phyloP scores from a whole-genome alignment of 345 rosid genomes.

The Zanthoxylum bungeanum region DNA sequence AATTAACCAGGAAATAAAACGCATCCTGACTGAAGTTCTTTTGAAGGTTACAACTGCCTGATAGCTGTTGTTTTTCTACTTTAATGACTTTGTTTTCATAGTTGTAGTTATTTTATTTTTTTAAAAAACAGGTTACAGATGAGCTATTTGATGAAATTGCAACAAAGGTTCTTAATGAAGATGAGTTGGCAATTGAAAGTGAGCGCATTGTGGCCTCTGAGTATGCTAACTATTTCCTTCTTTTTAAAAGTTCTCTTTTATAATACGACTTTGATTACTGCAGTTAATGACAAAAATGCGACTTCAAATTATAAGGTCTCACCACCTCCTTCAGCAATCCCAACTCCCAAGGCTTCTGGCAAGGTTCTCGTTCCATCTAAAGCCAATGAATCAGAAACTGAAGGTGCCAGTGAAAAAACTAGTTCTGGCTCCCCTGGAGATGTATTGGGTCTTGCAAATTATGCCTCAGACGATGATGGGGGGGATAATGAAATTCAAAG shows the following conservation, averaged over 20 bases:
- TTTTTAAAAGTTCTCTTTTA: background rate
- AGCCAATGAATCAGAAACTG: slow-evolving; percentile 34
- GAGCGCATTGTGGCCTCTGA: slow-evolving; percentile 17
- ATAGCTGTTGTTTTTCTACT: slow-evolving; percentile 21
- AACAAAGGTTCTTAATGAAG: slow-evolving; percentile 78
- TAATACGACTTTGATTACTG: slow-evolving; percentile 19
- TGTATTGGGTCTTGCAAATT: slow-evolving; percentile 88
- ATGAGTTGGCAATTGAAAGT: slow-evolving; percentile 60
- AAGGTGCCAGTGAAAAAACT: slow-evolving; percentile 43
- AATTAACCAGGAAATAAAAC: slow-evolving; percentile 89
- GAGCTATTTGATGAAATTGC: slow-evolving; percentile 97
- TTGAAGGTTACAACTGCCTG: slow-evolving; percentile 53
- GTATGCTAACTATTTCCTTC: background rate
- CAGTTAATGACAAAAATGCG: slow-evolving; percentile 38
- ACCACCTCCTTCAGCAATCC: slow-evolving; percentile 33
- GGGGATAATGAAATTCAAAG: slow-evolving; percentile 42
- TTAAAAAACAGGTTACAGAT: slow-evolving; percentile 94
- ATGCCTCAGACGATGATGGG: slow-evolving; percentile 82
- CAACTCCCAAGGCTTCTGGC: slow-evolving; percentile 50
- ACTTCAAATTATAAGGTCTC: slow-evolving; percentile 36
- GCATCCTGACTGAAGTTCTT: slow-evolving; percentile 90
- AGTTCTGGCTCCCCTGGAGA: slow-evolving; percentile 61
- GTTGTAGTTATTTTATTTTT: slow-evolving; percentile 20
- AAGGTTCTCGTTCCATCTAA: slow-evolving; percentile 44
- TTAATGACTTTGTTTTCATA: slow-evolving; percentile 1